A percentile compares a stretch with the other conserved stretches of the same genome.
These are phyloP conservation scores for Zymoseptoria brevis DNA, from an alignment of 2,329 filamentous ascomycete species.

Conservation along the genomic window DNA sequence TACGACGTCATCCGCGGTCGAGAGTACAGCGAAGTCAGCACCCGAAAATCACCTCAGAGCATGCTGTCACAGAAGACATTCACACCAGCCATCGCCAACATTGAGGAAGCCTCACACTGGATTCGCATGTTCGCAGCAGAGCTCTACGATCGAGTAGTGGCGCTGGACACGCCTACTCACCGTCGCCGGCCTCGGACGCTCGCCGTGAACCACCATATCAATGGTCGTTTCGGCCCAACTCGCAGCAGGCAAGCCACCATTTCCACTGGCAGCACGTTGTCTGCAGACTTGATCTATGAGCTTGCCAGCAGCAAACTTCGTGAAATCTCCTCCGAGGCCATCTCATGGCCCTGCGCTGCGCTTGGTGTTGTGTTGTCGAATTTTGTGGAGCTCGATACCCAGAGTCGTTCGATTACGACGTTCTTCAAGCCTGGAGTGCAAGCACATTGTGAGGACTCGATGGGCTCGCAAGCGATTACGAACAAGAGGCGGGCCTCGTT, in stretches of 20 bases:
- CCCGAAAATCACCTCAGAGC: slow-evolving; percentile 86
- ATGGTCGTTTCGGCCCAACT: slow-evolving; percentile 58
- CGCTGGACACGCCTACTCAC: slow-evolving; percentile 83
- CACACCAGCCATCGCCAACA: slow-evolving; percentile 67
- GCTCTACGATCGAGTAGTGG: slow-evolving; percentile 79
- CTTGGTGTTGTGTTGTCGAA: slow-evolving; percentile 66
- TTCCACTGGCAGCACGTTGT: slow-evolving; percentile 63
- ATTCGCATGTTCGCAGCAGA: slow-evolving; percentile 85
- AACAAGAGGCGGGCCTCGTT: background rate
- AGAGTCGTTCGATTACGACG: background rate
- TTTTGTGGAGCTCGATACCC: background rate
- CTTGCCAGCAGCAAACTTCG: slow-evolving; percentile 67
- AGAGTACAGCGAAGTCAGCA: slow-evolving; percentile 80
- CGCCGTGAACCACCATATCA: slow-evolving; percentile 64
- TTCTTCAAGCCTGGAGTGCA: background rate
- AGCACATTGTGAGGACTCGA: background rate
- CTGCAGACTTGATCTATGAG: slow-evolving; percentile 64
- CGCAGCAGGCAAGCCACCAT: slow-evolving; percentile 70
- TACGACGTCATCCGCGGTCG: slow-evolving; percentile 78
- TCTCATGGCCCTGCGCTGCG: slow-evolving; percentile 82
- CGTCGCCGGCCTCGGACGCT: slow-evolving; percentile 79
- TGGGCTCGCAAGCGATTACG: background rate
- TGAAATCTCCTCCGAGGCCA: slow-evolving; percentile 69
- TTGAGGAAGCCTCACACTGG: slow-evolving; percentile 79
- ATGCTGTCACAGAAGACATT: slow-evolving; percentile 98